A percentile compares a stretch with the other conserved stretches of the same genome.
These are phyloP conservation scores for Monosporascus cannonballus DNA, from an alignment of 2,329 filamentous ascomycete genomes.

Conservation along the genomic window DNA sequence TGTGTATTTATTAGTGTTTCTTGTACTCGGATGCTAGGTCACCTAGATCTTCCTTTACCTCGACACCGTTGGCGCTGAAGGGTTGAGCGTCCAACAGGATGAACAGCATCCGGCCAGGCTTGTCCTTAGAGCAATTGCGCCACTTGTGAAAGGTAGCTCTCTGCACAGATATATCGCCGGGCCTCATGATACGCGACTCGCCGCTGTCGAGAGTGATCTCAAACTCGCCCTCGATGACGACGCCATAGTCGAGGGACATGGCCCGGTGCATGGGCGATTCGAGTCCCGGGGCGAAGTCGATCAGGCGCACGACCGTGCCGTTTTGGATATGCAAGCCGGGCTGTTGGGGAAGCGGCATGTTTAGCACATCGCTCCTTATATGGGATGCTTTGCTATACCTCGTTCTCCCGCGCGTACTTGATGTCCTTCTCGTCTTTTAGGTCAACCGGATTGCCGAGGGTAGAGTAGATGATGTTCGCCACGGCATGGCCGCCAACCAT, in stretches of 20 bases:
- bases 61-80: not conserved
- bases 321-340: conserved; percentile 3
- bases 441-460: conserved; percentile 7
- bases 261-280: conserved; percentile 8
- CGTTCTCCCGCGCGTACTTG: conserved; percentile 2
- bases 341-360: not conserved
- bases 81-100: not conserved
- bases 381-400: not conserved
- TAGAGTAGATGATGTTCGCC: conserved; percentile 14
- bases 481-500: conserved; percentile 7
- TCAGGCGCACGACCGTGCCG: conserved; percentile 7
- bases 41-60: no score
- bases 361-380: no score
- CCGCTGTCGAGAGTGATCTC: conserved; percentile 8
- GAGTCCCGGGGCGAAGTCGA: conserved; percentile 11
- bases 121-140: not conserved
- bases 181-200: conserved; percentile 5
- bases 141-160: not conserved
- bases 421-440: conserved; percentile 11
- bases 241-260: conserved; percentile 8
- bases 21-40: no score
- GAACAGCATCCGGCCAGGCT: not conserved
- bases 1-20: no score
- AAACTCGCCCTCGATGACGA: conserved; percentile 9
- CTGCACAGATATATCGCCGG: conserved; percentile 3